Evolutionary conservation across 169 alveolate genomes (phyloP), one percentile per base, ranked within the genome.

Genomic region (Eimeria acervulina): DNA sequence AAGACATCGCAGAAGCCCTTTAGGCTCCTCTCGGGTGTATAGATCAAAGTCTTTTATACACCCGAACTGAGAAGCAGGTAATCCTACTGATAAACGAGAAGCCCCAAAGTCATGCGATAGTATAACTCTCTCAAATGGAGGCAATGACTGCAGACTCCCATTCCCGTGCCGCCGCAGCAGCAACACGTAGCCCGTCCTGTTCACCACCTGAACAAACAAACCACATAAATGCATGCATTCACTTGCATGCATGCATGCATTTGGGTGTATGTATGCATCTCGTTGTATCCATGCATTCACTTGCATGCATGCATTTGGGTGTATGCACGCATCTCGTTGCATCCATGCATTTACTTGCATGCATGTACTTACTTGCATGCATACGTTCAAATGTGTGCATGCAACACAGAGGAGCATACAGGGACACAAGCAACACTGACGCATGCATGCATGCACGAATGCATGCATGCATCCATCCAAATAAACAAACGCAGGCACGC

Each of bases 21-120:
- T n/a, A 33, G 47, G 90, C 15, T 44, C 90, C 44, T 90, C 42
- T 47, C 55, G 12, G 28, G 90, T 31, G 44, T 90, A 90, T 28
- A 90, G 1, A 10, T 55, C 90, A 36, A 90, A 90, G n/a, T 74
- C 95, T 76, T 55, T 31, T 7, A 90, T 40, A 26, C 12, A n/a
- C 21, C 3, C 19, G 23, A 33, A 90, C 66, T 90, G 95, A n/a
- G 90, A 70, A 42, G 59, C 40, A 15, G 95, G 95, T 1, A 90
- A 51, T 3, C 95, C 95, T 17, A 90, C 72, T 42, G 80, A 31
- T 36, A 90, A 55, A 36, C 84, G 95, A 42, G 95, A 90, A 5
- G 95, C 95, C 63, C 90, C 95, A 36, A 90, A 90, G 47, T 90
- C 95, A 21, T 90, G 95, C 38, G 95, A 90, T 19, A 90, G 44